Conservation (phyloP, 129 eudicot species). For the Logfia minima region DNA sequence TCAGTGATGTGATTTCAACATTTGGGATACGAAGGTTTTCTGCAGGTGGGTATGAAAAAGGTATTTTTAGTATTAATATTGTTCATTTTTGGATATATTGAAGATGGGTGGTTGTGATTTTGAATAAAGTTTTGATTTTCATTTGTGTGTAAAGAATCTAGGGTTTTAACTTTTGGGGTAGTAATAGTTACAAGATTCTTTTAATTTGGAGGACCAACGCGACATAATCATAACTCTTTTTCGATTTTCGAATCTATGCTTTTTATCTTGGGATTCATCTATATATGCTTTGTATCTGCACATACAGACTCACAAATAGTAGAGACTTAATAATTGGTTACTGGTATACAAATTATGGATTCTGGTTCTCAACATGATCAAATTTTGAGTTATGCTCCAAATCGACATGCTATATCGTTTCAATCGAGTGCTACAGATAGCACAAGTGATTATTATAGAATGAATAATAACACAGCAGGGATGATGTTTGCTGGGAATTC, state of each 20-base stretch:
- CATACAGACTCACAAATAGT: constrained; percentile 16
- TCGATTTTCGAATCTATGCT: constrained; percentile 20
- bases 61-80: constrained; percentile 6
- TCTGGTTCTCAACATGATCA: constrained; percentile 50
- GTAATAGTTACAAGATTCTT: constrained; percentile 30
- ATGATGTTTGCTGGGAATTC: constrained; percentile 42
- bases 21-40: constrained; percentile 17
- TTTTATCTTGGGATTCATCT: constrained; percentile 24
- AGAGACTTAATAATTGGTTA: constrained; percentile 3
- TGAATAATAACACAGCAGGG: constrained; percentile 23
- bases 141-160: constrained; percentile 23
- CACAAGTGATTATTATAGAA: constrained; percentile 42
- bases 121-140: neutral
- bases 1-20: constrained; percentile 13
- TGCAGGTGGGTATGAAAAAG: constrained; percentile 22
- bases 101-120: constrained; percentile 23
- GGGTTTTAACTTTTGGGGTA: constrained; percentile 34
- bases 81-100: constrained; percentile 9
- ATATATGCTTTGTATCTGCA: constrained; percentile 23
- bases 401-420: constrained; percentile 49
- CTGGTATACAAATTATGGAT: constrained; percentile 32
- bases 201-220: constrained; percentile 33
- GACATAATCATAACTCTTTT: constrained; percentile 24
- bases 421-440: constrained; percentile 45
- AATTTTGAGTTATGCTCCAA: constrained; percentile 32